Base-by-base conservation (phyloP, 768 basidiomycete genomes). In the Pleurotus citrinopileatus region DNA sequence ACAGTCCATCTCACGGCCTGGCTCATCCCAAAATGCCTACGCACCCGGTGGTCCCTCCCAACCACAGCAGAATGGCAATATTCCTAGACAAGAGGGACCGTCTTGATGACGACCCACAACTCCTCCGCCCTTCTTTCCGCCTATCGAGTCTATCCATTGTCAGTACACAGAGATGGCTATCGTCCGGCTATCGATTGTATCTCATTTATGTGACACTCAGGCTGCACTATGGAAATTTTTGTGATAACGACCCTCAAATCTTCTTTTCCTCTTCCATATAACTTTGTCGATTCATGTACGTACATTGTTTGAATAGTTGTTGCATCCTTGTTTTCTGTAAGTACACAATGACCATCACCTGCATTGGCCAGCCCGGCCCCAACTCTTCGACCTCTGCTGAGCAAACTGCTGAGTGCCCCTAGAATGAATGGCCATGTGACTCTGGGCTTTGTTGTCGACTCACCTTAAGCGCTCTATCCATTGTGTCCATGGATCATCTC, bases 1-100 rank as follows among this genome's bases (percentile, higher is more conserved):
- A 20, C 72, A 70, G 46, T 66, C 73, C 19, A 59, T 69, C 47
- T 81, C 84, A 15, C 80, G 84, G 42, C 83, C 84, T 15, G 74
- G 77, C 29, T 84, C 87, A 2, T 83, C 86, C 1, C 83, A 86
- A 69, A 83, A 83, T 64, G 59, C 71, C 34, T 81, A 76, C 63
- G 67, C 81, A 4, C 71, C 81, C 26, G 68, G 70, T 15, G 59
- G 62, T 54, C 66, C 65, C 45, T 67, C 69, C 55, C 67, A 65
- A 46, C 66, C 69, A 55, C 61, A 61, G 54, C 79, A 71, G 67
- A 83, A 82, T 58, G 74, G 76, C 37, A 71, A 68, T 47, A 63
- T 70, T 53, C 67, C 66, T 60, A 70, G 81, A 71, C 61, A 70
- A 52, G 81, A 81, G 32, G 66, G 70, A 12, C 68, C 74, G 55